These are phyloP conservation scores for Yarrowia alimentaria DNA, from an alignment of 805 yeast species.

Conservation along the genomic window DNA sequence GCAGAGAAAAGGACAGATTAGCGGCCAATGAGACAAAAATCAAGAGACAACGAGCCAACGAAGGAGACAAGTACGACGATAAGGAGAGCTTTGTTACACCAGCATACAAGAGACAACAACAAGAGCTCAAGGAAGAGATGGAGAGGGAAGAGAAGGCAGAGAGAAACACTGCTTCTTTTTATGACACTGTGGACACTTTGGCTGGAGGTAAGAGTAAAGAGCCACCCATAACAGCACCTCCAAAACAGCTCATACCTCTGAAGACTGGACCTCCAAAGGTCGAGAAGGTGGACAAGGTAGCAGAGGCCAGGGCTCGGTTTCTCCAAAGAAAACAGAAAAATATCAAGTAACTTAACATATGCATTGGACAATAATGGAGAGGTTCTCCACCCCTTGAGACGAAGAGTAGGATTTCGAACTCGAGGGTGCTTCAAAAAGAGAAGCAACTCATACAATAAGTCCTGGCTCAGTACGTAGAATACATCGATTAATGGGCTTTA, in stretches of 20 bases:
- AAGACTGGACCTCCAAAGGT: too few relatives aligned
- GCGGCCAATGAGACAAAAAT: conserved; percentile 43
- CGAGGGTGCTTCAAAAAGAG: too few relatives aligned
- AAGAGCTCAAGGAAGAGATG: conserved; percentile 35
- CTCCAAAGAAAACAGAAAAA: conserved; percentile 2
- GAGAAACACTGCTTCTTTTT: conserved; percentile 1
- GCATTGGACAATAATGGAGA: too few relatives aligned
- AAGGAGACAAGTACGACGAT: conserved; percentile 43
- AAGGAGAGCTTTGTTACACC: conserved; percentile 51
- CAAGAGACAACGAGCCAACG: conserved; percentile 42
- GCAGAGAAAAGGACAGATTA: conserved; percentile 49
- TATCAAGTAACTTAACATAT: too few relatives aligned
- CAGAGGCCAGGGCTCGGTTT: conserved; percentile 19
- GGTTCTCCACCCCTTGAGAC: too few relatives aligned
- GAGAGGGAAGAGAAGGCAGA: conserved; percentile 32
- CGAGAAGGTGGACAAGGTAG: conserved; percentile 5
- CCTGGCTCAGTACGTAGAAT: too few relatives aligned
- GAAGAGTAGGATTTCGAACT: too few relatives aligned
- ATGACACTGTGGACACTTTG: conserved; percentile 7
- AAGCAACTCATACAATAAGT: too few relatives aligned
- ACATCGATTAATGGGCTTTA: too few relatives aligned
- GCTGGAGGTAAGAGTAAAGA: background rate
- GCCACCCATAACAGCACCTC: too few relatives aligned
- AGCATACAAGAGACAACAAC: conserved; percentile 46
- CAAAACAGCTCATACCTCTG: too few relatives aligned